These are phyloP conservation scores for Glycyrrhiza uralensis DNA, from an alignment of 306 rosid species.

Conservation along the genomic window DNA sequence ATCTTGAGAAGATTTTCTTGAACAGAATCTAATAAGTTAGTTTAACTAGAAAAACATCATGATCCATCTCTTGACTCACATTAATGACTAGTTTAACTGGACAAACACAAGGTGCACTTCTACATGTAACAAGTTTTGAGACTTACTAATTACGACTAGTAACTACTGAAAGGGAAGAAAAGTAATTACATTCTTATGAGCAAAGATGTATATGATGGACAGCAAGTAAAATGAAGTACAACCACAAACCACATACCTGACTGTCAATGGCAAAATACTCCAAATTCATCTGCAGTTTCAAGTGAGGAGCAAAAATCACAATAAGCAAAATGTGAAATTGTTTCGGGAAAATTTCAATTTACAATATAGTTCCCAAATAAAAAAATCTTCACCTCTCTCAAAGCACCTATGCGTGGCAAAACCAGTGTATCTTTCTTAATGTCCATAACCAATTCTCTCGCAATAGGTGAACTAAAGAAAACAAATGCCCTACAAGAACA, in stretches of 20 bases:
- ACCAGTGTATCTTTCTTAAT: slow-evolving; percentile 69
- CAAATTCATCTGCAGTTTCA: slow-evolving; percentile 83
- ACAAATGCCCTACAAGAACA: slow-evolving; percentile 78
- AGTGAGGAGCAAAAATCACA: slow-evolving; percentile 19
- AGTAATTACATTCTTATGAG: slow-evolving; percentile 9
- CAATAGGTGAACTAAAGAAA: slow-evolving; percentile 85
- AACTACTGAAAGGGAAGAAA: neutral
- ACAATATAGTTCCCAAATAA: slow-evolving; percentile 14
- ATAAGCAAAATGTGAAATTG: slow-evolving; percentile 14
- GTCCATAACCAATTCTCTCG: slow-evolving; percentile 63
- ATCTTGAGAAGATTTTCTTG: slow-evolving; percentile 17
- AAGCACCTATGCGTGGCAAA: slow-evolving; percentile 84
- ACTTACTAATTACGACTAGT: neutral
- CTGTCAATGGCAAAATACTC: slow-evolving; percentile 89
- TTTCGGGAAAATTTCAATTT: slow-evolving; percentile 15
- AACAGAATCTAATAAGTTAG: neutral
- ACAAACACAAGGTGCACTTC: slow-evolving; percentile 10
- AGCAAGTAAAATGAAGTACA: slow-evolving; percentile 19
- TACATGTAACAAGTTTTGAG: slow-evolving; percentile 3
- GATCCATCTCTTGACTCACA: neutral
- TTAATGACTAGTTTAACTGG: slow-evolving; percentile 11
- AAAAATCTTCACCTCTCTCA: slow-evolving; percentile 67
- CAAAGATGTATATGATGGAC: neutral
- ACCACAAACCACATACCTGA: slow-evolving; percentile 64
- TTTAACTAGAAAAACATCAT: neutral